Evolutionary conservation across 352 stramenopile species (phyloP), one percentile per base, ranked within the genome.

Genomic region (Globisporangium nagaii): DNA sequence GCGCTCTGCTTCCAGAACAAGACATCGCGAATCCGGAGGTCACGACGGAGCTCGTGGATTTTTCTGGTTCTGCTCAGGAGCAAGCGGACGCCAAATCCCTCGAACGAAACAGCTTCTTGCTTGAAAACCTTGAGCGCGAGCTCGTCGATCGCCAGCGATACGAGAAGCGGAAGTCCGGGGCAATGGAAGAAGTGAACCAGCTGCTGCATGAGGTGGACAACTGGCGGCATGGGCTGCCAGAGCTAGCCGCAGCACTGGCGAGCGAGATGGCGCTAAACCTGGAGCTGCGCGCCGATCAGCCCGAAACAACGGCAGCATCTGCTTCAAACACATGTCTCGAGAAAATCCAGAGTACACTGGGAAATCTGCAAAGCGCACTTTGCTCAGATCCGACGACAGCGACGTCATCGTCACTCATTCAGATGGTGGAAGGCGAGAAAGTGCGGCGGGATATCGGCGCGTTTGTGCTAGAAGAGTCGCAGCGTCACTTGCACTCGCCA

Each of bases 381-480:
- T 67, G 49, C 27, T 71, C 68, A 3, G 77, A 88, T 9, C 65
- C 74, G 7, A 41, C 59, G 34, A 65, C 68, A 30, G 68, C 70
- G 67, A 84, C 77, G 9, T 78, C 58, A 5, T 83, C 73, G 1
- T 84, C 75, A 1, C 25, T 85, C n/a, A 50, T 79, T 2, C 69
- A 83, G 9, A 30, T 79, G n/a, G 54, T 51, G 1, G 72, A 84
- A 28, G 53, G 66, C 2, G 75, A 86, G 43, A 78, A 72, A 45
- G 71, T 71, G n/a, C 50, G 77, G 41, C 77, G 77, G 7, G 77
- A 84, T 62, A 64, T 84, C 4, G 75, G 66, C 10, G 60, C 60
- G 31, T 79, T 84, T 13, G 67, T 85, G 3, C 41, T 84, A 2
- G 70, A 83, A 20, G 55, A 66, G 20, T 68, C 72, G 1, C 63